Conservation (phyloP, 768 basidiomycete species). For the Pulveroboletus sp. region DNA sequence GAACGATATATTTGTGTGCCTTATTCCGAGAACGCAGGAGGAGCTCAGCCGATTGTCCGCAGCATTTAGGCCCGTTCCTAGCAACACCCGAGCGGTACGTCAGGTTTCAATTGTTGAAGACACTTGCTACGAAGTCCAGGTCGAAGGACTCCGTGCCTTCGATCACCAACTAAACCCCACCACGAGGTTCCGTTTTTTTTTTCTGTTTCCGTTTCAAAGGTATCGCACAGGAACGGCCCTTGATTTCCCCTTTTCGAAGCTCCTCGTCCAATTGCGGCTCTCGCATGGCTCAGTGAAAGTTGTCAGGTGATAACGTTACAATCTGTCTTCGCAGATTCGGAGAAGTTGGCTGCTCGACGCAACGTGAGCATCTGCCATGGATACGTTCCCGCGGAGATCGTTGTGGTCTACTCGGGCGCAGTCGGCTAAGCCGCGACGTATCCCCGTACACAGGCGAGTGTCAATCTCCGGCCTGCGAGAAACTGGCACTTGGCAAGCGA, state of each 20-base stretch:
- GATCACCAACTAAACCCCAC: slow-evolving; percentile 4
- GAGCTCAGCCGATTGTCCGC: slow-evolving; percentile 6
- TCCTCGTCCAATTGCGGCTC: slow-evolving; percentile 5
- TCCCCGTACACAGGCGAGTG: slow-evolving; percentile 13
- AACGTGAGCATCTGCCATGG: slow-evolving; percentile 29
- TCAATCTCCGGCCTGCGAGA: slow-evolving; percentile 23
- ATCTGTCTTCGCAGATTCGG: slow-evolving; percentile 16
- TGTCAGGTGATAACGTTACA: slow-evolving; percentile 22
- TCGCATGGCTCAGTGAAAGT: slow-evolving; percentile 12
- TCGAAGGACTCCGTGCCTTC: slow-evolving; percentile 6
- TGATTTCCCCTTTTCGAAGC: slow-evolving; percentile 8
- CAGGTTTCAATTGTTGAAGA: slow-evolving; percentile 10
- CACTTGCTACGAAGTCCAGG: not conserved
- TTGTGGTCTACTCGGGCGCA: slow-evolving; percentile 12
- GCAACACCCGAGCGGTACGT: not conserved
- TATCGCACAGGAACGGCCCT: slow-evolving; percentile 4
- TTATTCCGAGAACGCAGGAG: not conserved
- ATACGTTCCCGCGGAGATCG: slow-evolving; percentile 32
- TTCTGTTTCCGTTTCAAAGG: not conserved
- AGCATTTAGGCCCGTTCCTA: slow-evolving; percentile 1
- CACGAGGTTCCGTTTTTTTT: slow-evolving; percentile 5
- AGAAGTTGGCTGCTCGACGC: slow-evolving; percentile 16
- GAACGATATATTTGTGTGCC: slow-evolving; percentile 4
- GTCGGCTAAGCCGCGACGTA: slow-evolving; percentile 17
- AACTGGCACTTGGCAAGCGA: slow-evolving; percentile 4